Conservation (phyloP, 192 early-diverging fungal species). For the Kappamyces sp. region DNA sequence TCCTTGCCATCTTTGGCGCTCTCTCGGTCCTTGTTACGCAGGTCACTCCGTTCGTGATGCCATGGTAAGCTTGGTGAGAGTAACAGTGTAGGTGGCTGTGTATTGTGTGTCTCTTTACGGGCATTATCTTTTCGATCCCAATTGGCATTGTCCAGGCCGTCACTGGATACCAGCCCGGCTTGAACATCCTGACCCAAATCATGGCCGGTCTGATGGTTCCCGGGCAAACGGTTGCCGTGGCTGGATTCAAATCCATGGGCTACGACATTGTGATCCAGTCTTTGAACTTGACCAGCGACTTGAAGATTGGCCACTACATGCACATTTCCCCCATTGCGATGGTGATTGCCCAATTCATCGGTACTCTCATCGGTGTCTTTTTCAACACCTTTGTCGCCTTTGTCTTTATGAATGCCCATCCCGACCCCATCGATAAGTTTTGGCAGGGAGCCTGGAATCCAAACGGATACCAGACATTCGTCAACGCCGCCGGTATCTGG, state of each 20-base stretch:
- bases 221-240: conserved; percentile 75
- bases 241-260: conserved; percentile 82
- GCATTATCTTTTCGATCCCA: conserved; percentile 64
- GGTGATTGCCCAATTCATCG: conserved; percentile 56
- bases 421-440: no score
- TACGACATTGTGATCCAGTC: conserved; percentile 77
- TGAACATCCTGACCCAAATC: conserved; percentile 84
- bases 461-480: conserved; percentile 44
- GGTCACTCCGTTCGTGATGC: conserved; percentile 53
- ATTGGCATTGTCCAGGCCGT: conserved; percentile 80
- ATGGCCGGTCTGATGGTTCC: conserved; percentile 75
- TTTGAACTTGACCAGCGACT: conserved; percentile 60
- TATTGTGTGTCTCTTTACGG: conserved; percentile 41
- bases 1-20: conserved; percentile 26
- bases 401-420: conserved; percentile 22
- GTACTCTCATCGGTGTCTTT: conserved; percentile 53
- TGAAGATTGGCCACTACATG: conserved; percentile 76
- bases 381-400: conserved; percentile 33
- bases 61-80: conserved; percentile 57
- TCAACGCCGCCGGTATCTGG: conserved; percentile 67
- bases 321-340: conserved; percentile 63
- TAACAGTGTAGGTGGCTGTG: conserved; percentile 47
- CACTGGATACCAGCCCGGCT: conserved; percentile 66
- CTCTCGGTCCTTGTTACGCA: conserved; percentile 45
- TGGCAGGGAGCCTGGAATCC: conserved; percentile 13